Evolutionary conservation across 805 yeast species (phyloP), one percentile per base, ranked within the genome.

Genomic region (Helenozyma baotianmanensis): DNA sequence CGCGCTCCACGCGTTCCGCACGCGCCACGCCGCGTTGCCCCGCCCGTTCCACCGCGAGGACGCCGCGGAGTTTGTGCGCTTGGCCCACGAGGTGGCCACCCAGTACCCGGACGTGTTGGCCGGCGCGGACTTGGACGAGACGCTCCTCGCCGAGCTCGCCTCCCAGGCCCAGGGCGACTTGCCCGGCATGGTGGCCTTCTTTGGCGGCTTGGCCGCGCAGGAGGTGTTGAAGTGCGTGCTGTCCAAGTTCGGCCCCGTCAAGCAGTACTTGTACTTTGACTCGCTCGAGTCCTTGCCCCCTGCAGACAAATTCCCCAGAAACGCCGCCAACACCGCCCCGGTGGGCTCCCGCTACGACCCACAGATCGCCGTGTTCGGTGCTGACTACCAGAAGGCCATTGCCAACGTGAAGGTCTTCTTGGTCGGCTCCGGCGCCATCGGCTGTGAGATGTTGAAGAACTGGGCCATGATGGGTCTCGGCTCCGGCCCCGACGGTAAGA

Each of bases 391-490:
- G 54, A 77, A 82, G 51, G 66, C 64, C 27, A 64, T 92, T 37
- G 76, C 85, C 23, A 86, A 89, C 58, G 65, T 83, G 42, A 82
- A 78, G 52, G 87, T 89, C 3, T 90, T 92, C 60, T 68, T 92
- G 45, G 98, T 92, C 25, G 98, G 98, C 27, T 73, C 97, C 2
- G 98, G 98, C 56, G 98, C 98, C 13, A 92, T 92, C 68, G 98
- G 98, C 24, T 92, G 98, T 68, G 98, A 92, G 64, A 90, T 92
- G 89, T 71, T 92, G 52, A 92, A 92, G 64, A 89, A 87, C 55
- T 92, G 97, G 97, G 96, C 98, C 4, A 74, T 92, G 74, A 73
- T 89, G 76, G 98, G 98, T 27, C 66, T 92, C 33, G 97, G 95
- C 22, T 73, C 95, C 15, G 97, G 97, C 25, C 86, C 89, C 24